A percentile compares a stretch with the other conserved stretches of the same genome.
These are phyloP conservation scores for Prillingera fragicola DNA, from an alignment of 1,284 basidiomycete species.

Conservation along the genomic window DNA sequence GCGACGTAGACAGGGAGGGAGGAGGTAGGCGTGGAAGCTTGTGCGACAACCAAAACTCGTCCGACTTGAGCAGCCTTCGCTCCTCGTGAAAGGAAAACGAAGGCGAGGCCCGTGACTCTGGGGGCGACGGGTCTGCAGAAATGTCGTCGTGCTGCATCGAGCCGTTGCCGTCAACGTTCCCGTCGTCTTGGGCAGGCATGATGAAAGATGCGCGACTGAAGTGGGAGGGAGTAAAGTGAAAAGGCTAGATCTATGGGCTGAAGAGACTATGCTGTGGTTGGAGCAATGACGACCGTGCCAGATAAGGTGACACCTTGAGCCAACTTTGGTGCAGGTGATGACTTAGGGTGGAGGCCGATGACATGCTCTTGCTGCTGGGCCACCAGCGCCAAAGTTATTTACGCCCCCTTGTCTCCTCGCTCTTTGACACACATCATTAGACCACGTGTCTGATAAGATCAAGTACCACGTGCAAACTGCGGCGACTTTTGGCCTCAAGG, in stretches of 20 bases:
- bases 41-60: slow-evolving; percentile 47
- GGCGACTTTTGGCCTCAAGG: too few relatives aligned
- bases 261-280: too few relatives aligned
- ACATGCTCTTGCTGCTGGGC: background rate
- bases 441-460: too few relatives aligned
- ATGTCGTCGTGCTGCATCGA: slow-evolving; percentile 18
- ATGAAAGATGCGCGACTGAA: background rate
- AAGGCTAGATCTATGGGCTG: too few relatives aligned
- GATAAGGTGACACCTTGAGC: too few relatives aligned
- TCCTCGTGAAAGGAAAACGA: slow-evolving; percentile 48
- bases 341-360: background rate
- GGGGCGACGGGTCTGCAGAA: slow-evolving; percentile 9
- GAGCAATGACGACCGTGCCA: too few relatives aligned
- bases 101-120: slow-evolving; percentile 31
- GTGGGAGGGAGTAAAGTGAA: background rate
- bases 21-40: slow-evolving; percentile 41
- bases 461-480: too few relatives aligned
- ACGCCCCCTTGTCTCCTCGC: too few relatives aligned
- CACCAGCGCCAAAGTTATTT: too few relatives aligned
- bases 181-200: background rate
- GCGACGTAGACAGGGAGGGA: slow-evolving; percentile 19
- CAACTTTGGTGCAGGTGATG: too few relatives aligned
- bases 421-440: too few relatives aligned
- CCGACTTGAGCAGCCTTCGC: slow-evolving; percentile 39
- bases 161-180: background rate